Conservation (phyloP, 805 yeast species). For the Candida fluviatilis region DNA sequence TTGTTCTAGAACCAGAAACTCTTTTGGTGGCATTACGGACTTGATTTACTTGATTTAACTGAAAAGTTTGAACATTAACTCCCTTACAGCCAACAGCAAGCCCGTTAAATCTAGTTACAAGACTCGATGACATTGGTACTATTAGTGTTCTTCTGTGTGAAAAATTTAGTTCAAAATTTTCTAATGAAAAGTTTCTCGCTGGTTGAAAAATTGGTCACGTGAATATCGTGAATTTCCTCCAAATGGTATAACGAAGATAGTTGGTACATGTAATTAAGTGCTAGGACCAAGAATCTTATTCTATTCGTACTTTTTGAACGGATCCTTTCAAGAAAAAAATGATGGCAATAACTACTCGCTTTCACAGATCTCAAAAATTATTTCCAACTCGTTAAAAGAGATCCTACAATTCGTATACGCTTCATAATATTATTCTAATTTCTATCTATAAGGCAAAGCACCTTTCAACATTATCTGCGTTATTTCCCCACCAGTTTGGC, state of each 20-base stretch:
- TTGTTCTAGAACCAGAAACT: conserved; percentile 93
- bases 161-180: background rate
- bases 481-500: conserved; percentile 47
- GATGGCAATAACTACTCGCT: no score
- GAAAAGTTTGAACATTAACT: background rate
- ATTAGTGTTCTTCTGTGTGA: background rate
- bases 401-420: background rate
- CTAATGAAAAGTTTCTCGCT: background rate
- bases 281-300: no score
- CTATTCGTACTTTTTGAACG: no score
- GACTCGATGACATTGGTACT: conserved; percentile 5
- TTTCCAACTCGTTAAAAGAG: no score
- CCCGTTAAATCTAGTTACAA: conserved; percentile 1
- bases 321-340: no score
- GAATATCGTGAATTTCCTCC: background rate
- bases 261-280: no score
- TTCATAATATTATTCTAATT: no score
- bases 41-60: conserved; percentile 19
- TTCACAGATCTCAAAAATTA: no score
- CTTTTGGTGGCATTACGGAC: conserved; percentile 90
- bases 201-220: conserved; percentile 1
- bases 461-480: conserved; percentile 32
- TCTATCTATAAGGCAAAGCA: conserved; percentile 30
- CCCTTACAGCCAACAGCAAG: background rate
- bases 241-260: no score